A percentile compares a stretch with the other conserved stretches of the same genome.
These are phyloP conservation scores for Marasmius sp. DNA, from an alignment of 1,284 basidiomycete genomes.

Conservation along the genomic window DNA sequence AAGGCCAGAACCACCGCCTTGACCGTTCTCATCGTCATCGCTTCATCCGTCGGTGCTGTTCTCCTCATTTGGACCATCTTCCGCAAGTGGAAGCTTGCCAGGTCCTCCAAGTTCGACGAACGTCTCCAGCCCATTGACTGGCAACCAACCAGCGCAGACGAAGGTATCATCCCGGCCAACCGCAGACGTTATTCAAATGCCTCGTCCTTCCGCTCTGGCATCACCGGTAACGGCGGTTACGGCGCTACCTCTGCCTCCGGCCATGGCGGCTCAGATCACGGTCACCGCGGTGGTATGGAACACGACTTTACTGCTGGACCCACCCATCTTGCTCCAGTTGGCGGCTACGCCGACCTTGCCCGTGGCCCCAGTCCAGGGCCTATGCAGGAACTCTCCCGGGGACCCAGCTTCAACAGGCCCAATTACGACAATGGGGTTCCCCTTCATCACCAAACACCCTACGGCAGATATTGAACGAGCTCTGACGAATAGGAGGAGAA, in stretches of 20 bases:
- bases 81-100: constrained; percentile 88
- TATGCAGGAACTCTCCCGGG: constrained; percentile 22
- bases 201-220: constrained; percentile 72
- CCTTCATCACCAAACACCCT: constrained; percentile 58
- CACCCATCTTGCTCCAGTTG: constrained; percentile 56
- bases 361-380: constrained; percentile 46
- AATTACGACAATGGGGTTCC: constrained; percentile 56
- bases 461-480: constrained; percentile 25
- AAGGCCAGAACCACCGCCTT: constrained; percentile 63
- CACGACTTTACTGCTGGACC: constrained; percentile 83
- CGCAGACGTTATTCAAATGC: constrained; percentile 56
- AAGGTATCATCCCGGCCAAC: constrained; percentile 43
- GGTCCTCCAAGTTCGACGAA: constrained; percentile 77
- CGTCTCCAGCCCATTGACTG: constrained; percentile 85
- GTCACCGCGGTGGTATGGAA: constrained; percentile 39
- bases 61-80: constrained; percentile 83
- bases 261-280: constrained; percentile 25
- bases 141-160: constrained; percentile 59
- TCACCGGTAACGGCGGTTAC: constrained; percentile 37
- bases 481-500: neutral
- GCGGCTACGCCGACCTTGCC: constrained; percentile 77
- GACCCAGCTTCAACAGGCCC: constrained; percentile 32
- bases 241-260: constrained; percentile 22
- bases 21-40: constrained; percentile 73
- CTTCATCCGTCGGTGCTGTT: constrained; percentile 64